Conservation (phyloP, 75 land plant species). For the Pseudotsuga menziesii region DNA sequence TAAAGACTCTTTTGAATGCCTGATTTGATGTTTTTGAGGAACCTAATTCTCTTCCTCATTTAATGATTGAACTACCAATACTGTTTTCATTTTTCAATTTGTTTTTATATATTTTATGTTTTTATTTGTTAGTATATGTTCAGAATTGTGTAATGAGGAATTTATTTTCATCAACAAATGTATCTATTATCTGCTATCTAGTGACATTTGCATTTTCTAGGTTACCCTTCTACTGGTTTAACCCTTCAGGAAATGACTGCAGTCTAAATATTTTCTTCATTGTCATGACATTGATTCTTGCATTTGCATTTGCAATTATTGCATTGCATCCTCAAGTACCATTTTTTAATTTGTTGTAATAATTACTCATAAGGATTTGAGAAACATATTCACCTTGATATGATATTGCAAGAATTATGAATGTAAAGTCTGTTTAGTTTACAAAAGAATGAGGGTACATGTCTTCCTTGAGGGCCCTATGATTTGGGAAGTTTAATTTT, state of each 20-base stretch:
- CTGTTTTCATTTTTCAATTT: too few relatives aligned
- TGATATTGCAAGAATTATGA: not conserved
- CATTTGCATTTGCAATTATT: conserved; percentile 56
- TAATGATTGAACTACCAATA: too few relatives aligned
- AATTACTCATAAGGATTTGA: not conserved
- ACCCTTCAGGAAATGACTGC: conserved; percentile 91
- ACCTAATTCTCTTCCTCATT: too few relatives aligned
- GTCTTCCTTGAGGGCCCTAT: too few relatives aligned
- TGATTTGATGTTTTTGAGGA: too few relatives aligned
- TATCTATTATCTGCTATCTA: conserved; percentile 68
- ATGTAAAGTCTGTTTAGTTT: not conserved
- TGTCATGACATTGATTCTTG: conserved; percentile 80
- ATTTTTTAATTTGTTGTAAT: not conserved
- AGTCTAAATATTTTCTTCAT: conserved; percentile 93
- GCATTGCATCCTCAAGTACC: conserved; percentile 66
- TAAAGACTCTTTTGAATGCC: too few relatives aligned
- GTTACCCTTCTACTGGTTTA: conserved; percentile 88
- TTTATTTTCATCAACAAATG: too few relatives aligned
- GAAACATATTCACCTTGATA: not conserved
- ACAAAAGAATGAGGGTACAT: not conserved
- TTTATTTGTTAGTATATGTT: too few relatives aligned
- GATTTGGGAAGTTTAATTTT: not conserved
- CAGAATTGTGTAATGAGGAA: too few relatives aligned
- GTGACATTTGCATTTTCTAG: conserved; percentile 65
- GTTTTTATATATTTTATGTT: too few relatives aligned